Evolutionary conservation across 2,329 filamentous ascomycete species (phyloP), one percentile per base, ranked within the genome.

Genomic region (Furcasterigmium furcatum): DNA sequence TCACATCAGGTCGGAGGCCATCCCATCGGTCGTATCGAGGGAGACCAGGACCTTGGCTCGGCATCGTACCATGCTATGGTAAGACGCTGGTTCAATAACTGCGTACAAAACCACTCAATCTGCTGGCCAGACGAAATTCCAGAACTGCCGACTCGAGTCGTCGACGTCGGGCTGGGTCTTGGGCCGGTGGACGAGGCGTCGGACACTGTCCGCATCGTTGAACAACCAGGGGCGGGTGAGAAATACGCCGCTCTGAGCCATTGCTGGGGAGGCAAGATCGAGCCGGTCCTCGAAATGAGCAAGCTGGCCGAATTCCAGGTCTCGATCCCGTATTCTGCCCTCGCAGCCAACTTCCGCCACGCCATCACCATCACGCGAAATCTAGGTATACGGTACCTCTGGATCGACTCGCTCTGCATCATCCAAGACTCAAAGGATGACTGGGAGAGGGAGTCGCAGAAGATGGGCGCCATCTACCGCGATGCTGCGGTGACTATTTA

Each of bases 351-450:
- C 25, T 46, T 43, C 4, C 34, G 29, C 4, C 43, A 54, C 20
- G 43, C 51, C 13, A 49, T 54, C 18, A 36, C 35, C 8, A 38
- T 45, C 16, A 48, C 44, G 7, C 24, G 40, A 7, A 14, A 44
- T n/a, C 41, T 56, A 4, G 45, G 36, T 1, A 44, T 56, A 9
- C 38, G 21, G 3, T 55, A 52, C 22, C 38, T 56, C 2, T 54
- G 54, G 53, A 50, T 55, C 21, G 54, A 55, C 32, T 46, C 43
- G 7, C 42, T 52, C 4, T 56, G 52, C 25, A 54, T 56, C 12
- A 34, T 54, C 8, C 50, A 56, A 20, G 46, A 56, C 19, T 30
- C 25, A 16, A 20, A 32, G 40, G 40, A 20, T 12, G 40, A 41
- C 25, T 41, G 40, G 40, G 25, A 30, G 9, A 9, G 14, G 3